Base-by-base conservation (phyloP, 129 eudicot species). In the Scalesia atractyloides region DNA sequence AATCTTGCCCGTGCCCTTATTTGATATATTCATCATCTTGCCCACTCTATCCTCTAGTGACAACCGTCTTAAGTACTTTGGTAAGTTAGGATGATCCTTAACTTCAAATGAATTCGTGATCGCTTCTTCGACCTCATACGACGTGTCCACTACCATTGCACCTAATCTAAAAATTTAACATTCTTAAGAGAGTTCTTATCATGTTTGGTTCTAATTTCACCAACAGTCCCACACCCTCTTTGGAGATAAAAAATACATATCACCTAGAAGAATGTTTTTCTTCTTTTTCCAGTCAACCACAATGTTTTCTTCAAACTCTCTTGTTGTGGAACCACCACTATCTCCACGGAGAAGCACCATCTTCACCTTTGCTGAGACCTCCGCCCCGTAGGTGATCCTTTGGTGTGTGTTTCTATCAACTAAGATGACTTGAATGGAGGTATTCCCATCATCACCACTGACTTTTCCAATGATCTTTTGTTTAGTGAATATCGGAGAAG, bases 211-310 rank as follows among this genome's bases (percentile, higher is more conserved):
- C 51, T 44, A 15, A 78, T 64, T 4, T 43, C 20, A 13, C 82
- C 82, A 33, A 78, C 30, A 0, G 44, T 51, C 50, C 77, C 82
- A 43, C 56, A 11, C 39, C 82, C 77, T 22, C 64, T 3, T 43
- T 71, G 7, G 8, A 78, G 82, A 71, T 22, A 5, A 1, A 78
- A 78, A 50, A 52, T 34, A 52, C 2, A 13, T 9, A 71, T 53
- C 12, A 78, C 82, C 82, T n/a, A 16, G 16, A 26, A 78, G 61
- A 64, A 52, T 47, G 33, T 78, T 78, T 71, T 63, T 78, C 77
- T 78, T 78, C 5, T 52, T 63, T 15, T 19, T 5, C 60, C 67
- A 52, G 0, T 52, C 2, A 10, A 9, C 72, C 60, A 78, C 66
- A 33, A 78, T 78, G 18, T 41, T 70, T 6, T 64, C 2, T 56